Conservation (phyloP, 2,329 filamentous ascomycete genomes). For the Botrytis elliptica region DNA sequence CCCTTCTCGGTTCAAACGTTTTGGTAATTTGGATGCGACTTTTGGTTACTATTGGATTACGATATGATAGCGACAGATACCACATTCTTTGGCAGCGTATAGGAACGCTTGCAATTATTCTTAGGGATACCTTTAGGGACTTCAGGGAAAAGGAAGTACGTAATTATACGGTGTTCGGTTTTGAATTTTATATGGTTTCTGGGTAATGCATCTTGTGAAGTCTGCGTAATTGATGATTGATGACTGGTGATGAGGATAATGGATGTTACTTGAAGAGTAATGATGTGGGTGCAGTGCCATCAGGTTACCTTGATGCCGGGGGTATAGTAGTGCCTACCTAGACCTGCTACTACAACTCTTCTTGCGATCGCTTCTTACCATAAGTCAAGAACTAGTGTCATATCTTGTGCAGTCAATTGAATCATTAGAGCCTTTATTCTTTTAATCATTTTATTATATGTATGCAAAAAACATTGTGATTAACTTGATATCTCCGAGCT, state of each 20-base stretch:
- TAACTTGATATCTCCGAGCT: not conserved
- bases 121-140: not conserved
- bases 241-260: not conserved
- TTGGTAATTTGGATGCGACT: not conserved
- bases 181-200: not conserved
- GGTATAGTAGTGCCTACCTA: not conserved
- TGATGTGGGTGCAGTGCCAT: not conserved
- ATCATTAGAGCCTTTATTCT: not conserved
- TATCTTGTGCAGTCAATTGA: not conserved
- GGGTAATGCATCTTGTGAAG: not conserved
- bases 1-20: not conserved
- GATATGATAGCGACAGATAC: constrained; percentile 16
- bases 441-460: not conserved
- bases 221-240: not conserved
- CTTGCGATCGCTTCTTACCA: not conserved
- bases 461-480: not conserved
- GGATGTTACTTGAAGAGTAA: not conserved
- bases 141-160: not conserved
- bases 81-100: constrained; percentile 14
- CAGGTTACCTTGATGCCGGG: not conserved
- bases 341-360: not conserved
- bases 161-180: constrained; percentile 2
- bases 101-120: not conserved
- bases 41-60: not conserved
- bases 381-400: not conserved